Conservation (phyloP, 345 rosid species). For the Euclidium syriacum region DNA sequence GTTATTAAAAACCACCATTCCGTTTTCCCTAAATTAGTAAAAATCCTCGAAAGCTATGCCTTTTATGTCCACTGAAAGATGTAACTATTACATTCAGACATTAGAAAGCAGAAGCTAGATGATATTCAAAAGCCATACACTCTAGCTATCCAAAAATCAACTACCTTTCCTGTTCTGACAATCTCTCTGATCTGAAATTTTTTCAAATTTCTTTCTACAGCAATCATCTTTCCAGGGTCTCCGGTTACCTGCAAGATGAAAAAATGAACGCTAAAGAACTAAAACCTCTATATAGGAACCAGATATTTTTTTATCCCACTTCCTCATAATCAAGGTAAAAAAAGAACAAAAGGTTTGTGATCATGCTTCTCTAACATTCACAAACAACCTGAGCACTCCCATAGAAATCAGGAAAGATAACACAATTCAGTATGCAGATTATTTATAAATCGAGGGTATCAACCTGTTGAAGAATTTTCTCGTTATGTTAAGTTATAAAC, state of each 20-base stretch:
- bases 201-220: slow-evolving; percentile 75
- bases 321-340: background rate
- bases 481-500: background rate
- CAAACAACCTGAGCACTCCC: background rate
- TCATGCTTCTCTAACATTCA: slow-evolving; percentile 7
- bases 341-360: background rate
- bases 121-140: background rate
- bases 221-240: slow-evolving; percentile 96
- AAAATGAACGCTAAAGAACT: background rate
- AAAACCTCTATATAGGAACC: background rate
- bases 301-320: background rate
- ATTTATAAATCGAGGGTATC: background rate
- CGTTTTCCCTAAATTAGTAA: slow-evolving; percentile 8
- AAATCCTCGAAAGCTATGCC: background rate
- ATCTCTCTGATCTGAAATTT: slow-evolving; percentile 93
- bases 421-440: slow-evolving; percentile 5
- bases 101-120: slow-evolving; percentile 8
- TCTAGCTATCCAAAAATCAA: slow-evolving; percentile 4
- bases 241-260: slow-evolving; percentile 67
- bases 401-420: background rate
- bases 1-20: slow-evolving; percentile 10
- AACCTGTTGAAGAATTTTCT: background rate
- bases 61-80: slow-evolving; percentile 7
- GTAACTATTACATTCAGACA: background rate
- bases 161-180: slow-evolving; percentile 69